phyloP scores from a whole-genome alignment of 2,329 filamentous ascomycete genomes.

The Clarireedia paspali region DNA sequence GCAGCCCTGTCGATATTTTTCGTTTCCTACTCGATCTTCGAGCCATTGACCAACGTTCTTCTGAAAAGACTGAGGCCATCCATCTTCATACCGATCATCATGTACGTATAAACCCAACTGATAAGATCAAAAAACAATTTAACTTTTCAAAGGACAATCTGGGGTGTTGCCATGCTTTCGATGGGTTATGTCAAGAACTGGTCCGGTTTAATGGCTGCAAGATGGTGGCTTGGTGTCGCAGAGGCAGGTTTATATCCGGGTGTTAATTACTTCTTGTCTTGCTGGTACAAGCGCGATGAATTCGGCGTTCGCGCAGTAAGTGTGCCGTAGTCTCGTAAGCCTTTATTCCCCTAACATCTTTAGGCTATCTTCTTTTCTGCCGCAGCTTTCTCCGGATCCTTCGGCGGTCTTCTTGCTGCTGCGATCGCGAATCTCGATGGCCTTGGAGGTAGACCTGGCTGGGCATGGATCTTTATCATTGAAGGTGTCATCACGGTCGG shows the following conservation, averaged over 20 bases:
- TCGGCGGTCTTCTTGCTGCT: slow-evolving; percentile 66
- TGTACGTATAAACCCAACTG: slow-evolving; percentile 45
- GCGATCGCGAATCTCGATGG: slow-evolving; percentile 65
- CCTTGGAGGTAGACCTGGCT: slow-evolving; percentile 46
- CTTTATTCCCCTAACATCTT: slow-evolving; percentile 40
- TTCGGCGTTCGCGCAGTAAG: slow-evolving; percentile 67
- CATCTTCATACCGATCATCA: slow-evolving; percentile 74
- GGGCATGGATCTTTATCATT: slow-evolving; percentile 61
- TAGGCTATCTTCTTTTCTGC: slow-evolving; percentile 75
- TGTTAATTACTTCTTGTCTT: slow-evolving; percentile 73
- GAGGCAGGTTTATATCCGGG: slow-evolving; percentile 73
- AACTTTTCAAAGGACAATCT: slow-evolving; percentile 39
- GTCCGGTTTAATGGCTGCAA: slow-evolving; percentile 27
- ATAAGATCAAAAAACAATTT: neutral
- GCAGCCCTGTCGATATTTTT: slow-evolving; percentile 76
- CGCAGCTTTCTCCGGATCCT: slow-evolving; percentile 70
- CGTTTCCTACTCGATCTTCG: slow-evolving; percentile 72
- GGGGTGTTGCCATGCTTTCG: slow-evolving; percentile 64
- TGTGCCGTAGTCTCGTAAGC: too few species aligned
- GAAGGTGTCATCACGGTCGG: slow-evolving; percentile 65
- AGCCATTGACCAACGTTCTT: slow-evolving; percentile 67
- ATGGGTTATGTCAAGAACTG: slow-evolving; percentile 29
- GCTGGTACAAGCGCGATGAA: slow-evolving; percentile 76
- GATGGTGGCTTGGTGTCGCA: slow-evolving; percentile 61
- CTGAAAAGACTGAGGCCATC: slow-evolving; percentile 67